Conservation (phyloP, 116 monocot genomes). For the Phalaenopsis hybrid region DNA sequence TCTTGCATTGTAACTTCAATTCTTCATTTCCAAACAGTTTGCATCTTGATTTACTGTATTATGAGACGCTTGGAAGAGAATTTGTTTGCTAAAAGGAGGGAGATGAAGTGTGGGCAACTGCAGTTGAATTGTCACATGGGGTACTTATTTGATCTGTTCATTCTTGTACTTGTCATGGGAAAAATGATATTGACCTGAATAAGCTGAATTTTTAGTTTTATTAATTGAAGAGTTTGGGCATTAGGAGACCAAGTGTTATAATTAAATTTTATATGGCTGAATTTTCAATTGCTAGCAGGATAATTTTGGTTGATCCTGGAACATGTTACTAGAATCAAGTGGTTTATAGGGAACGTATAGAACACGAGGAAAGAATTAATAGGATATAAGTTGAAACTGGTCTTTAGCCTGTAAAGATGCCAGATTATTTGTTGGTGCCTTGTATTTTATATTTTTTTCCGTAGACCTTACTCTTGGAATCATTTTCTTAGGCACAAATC, state of each 20-base stretch:
- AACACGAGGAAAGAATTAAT: not conserved
- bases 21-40: not conserved
- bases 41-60: not conserved
- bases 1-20: not conserved
- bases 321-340: not conserved
- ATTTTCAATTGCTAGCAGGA: not conserved
- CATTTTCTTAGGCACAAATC: not conserved
- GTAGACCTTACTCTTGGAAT: not conserved
- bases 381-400: not conserved
- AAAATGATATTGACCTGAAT: not conserved
- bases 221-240: conserved; percentile 1
- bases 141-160: not conserved
- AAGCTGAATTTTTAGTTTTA: conserved; percentile 1
- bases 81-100: not conserved
- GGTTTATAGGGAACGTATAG: not conserved
- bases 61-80: too few species aligned
- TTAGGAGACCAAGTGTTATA: not conserved
- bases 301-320: not conserved
- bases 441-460: not conserved
- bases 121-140: not conserved
- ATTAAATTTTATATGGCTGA: not conserved
- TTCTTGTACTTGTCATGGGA: not conserved
- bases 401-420: not conserved
- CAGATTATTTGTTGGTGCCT: not conserved
- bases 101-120: not conserved